Base-by-base conservation (phyloP, 2,329 filamentous ascomycete genomes). In the Phoma sp. region DNA sequence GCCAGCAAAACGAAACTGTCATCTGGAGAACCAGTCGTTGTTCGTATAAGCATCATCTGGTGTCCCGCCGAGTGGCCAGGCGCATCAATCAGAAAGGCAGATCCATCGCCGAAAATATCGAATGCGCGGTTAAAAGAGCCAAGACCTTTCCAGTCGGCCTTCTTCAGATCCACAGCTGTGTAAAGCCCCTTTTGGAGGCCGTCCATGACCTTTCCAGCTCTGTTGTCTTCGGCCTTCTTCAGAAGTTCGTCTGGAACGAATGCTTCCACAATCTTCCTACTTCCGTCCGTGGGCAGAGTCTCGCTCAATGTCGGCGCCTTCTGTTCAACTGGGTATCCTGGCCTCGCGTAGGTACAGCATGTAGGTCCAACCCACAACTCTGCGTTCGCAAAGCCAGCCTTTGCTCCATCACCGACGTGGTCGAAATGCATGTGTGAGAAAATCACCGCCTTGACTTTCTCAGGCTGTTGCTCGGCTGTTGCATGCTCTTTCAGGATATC, bases 21-120 rank as follows among this genome's bases (percentile, higher is more conserved):
- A 0, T 60, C 56, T 1, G 51, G 34, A 15, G 17, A 17, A 9
- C 38, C 48, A 2, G 18, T n/a, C 18, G 58, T 68, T 0, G 65
- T 65, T 2, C 69, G 47, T 2, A 72, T 37, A 20, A 74, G 59
- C 66, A 73, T 65, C 68, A 72, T 84, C 12, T 83, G 68, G 58
- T 84, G 83, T 0, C 82, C 82, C 11, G 78, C 73, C 0, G 83
- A 67, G 59, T 84, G 82, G 0, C 82, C 82, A 0, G 83, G 82
- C 0, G 77, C 76, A 59, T 83, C 78, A 20, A 84, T 68, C 0
- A 83, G 65, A 59, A 76, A 81, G 5, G 82, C 64, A n/a, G 73
- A 74, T 0, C 77, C 78, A 55, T 85, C 82, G 0, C 71, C 70
- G 54, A 82, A 80, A 9, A 83, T 61, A 59, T 84, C 81, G 10